phyloP scores from a whole-genome alignment of 495 filamentous ascomycete species.

The Cercophora newfieldiana region DNA sequence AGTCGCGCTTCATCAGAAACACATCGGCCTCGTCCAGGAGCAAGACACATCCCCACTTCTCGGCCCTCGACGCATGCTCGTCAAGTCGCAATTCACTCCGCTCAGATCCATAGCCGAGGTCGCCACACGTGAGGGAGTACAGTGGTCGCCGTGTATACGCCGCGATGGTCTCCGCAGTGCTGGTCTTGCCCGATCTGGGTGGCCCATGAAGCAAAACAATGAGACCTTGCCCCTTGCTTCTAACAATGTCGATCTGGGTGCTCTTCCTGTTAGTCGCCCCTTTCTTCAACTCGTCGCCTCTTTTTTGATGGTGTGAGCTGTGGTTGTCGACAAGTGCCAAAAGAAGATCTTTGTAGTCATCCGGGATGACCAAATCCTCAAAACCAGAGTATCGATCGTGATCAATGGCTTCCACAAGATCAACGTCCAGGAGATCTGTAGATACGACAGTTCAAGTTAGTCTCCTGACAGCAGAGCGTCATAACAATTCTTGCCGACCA shows the following conservation, averaged over 20 bases:
- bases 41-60: background rate
- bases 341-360: conserved; percentile 35
- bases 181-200: background rate
- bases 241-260: conserved; percentile 8
- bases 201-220: conserved; percentile 1
- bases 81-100: background rate
- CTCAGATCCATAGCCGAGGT: background rate
- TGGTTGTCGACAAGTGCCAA: conserved; percentile 39
- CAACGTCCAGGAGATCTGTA: conserved; percentile 6
- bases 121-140: background rate
- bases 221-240: conserved; percentile 5
- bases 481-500: too few species aligned
- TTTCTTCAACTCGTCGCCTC: background rate
- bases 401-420: conserved; percentile 13
- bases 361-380: conserved; percentile 36
- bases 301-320: conserved; percentile 19
- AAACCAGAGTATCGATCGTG: conserved; percentile 26
- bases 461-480: too few species aligned
- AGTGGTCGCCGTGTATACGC: background rate
- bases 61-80: background rate
- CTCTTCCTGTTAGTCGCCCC: background rate
- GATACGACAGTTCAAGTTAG: background rate
- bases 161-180: conserved; percentile 2
- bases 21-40: conserved; percentile 2
- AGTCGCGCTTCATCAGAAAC: background rate